A percentile compares a stretch with the other conserved stretches of the same genome.
These are phyloP conservation scores for Dispira parvispora DNA, from an alignment of 192 early-diverging fungal genomes.

Conservation along the genomic window DNA sequence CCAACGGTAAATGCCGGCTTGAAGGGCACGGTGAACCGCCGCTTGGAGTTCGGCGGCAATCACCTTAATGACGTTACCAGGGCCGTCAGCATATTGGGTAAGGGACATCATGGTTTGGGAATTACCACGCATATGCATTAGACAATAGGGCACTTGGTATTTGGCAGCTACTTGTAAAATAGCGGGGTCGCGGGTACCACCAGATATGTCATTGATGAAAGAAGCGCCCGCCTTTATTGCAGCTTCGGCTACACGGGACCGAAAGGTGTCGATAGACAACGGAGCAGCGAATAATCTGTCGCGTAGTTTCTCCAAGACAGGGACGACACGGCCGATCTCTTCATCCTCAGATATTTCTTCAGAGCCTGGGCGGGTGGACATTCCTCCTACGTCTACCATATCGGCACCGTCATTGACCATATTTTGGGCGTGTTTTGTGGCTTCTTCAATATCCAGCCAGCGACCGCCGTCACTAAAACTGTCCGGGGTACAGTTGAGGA, in stretches of 20 bases:
- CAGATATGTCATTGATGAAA: conserved; percentile 90
- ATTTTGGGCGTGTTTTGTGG: conserved; percentile 41
- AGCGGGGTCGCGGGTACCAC: conserved; percentile 56
- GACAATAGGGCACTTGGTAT: conserved; percentile 60
- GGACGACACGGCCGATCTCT: conserved; percentile 70
- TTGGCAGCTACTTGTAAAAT: conserved; percentile 72
- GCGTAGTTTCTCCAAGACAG: conserved; percentile 67
- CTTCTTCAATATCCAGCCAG: conserved; percentile 39
- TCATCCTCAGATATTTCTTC: conserved; percentile 53
- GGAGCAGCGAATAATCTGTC: conserved; percentile 34
- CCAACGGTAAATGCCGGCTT: conserved; percentile 79
- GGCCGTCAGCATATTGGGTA: conserved; percentile 57
- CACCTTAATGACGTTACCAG: conserved; percentile 45
- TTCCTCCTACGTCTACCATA: conserved; percentile 91
- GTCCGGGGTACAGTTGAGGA: conserved; percentile 93
- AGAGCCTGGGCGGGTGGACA: conserved; percentile 80
- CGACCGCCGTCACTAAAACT: conserved; percentile 89
- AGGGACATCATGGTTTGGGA: conserved; percentile 68
- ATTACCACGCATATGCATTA: conserved; percentile 98
- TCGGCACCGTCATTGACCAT: conserved; percentile 68
- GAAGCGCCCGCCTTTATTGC: conserved; percentile 84
- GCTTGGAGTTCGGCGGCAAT: conserved; percentile 51
- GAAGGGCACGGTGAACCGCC: conserved; percentile 48
- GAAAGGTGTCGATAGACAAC: conserved; percentile 90
- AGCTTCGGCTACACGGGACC: conserved; percentile 62